A percentile compares a stretch with the other conserved stretches of the same genome.
Conservation (phyloP, 805 yeast genomes). For the Blastobotrys americana region DNA sequence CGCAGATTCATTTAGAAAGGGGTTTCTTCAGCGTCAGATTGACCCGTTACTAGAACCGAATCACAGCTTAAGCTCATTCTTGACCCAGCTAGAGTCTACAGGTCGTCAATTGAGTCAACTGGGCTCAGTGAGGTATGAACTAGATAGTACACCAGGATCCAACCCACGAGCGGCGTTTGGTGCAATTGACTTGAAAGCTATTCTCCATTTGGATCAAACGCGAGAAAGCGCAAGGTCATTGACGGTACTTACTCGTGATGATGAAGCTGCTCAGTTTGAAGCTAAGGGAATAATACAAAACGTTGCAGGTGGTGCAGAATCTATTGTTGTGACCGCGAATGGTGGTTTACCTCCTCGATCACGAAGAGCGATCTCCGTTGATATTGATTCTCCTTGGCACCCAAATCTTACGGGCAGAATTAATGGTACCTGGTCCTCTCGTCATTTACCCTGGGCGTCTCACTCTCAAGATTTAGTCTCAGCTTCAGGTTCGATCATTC, state of each 20-base stretch:
- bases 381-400: neutral
- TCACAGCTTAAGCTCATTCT: slow-evolving; percentile 19
- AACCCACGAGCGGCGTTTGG: neutral
- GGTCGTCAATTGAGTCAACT: slow-evolving; percentile 14
- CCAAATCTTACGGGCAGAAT: slow-evolving; percentile 36
- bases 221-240: neutral
- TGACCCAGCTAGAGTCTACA: slow-evolving; percentile 21
- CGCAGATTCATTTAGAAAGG: slow-evolving; percentile 20
- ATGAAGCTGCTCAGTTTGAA: slow-evolving; percentile 11
- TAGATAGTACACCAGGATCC: slow-evolving; percentile 5
- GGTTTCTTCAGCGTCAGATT: slow-evolving; percentile 23
- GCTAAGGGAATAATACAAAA: slow-evolving; percentile 48
- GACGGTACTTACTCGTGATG: slow-evolving; percentile 12
- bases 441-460: slow-evolving; percentile 44
- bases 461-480: slow-evolving; percentile 42
- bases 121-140: slow-evolving; percentile 6
- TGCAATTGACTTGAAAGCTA: slow-evolving; percentile 13
- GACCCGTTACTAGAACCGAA: slow-evolving; percentile 22
- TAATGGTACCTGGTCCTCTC: slow-evolving; percentile 40
- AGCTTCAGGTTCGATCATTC: slow-evolving; percentile 35
- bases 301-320: slow-evolving; percentile 56
- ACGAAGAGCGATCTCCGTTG: neutral
- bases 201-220: slow-evolving; percentile 9
- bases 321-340: slow-evolving; percentile 29
- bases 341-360: slow-evolving; percentile 1